A percentile compares a stretch with the other conserved stretches of the same genome.
Evolutionary conservation across 2,329 filamentous ascomycete species (phyloP).

Genomic region (Fusarium sp.): DNA sequence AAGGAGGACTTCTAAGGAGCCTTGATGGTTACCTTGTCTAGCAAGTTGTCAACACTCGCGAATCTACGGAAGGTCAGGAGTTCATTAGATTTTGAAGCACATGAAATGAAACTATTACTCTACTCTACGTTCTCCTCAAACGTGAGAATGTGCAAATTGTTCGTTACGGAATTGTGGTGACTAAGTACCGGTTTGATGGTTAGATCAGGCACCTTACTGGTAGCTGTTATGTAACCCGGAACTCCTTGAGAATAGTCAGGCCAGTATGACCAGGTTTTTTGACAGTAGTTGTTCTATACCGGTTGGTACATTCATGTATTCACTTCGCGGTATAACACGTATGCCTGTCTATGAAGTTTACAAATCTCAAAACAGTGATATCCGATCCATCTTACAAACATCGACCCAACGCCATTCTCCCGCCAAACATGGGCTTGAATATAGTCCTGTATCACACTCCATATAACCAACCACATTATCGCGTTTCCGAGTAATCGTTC

Average conservation of each 20-base stretch:
- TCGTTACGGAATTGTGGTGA: neutral
- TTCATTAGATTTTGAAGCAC: neutral
- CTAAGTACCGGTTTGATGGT: neutral
- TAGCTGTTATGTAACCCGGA: neutral
- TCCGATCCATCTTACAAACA: constrained; percentile 28
- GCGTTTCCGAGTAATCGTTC: constrained; percentile 81
- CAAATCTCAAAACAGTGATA: constrained; percentile 13
- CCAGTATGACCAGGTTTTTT: too few relatives aligned
- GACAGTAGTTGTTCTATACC: neutral
- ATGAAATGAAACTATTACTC: neutral
- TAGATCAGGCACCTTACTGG: neutral
- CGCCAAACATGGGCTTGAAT: constrained; percentile 13
- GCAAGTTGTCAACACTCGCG: neutral
- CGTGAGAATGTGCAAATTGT: neutral
- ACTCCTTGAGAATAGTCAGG: neutral
- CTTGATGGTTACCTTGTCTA: neutral
- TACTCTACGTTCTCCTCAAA: neutral
- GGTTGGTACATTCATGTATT: neutral
- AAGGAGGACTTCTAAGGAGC: constrained; percentile 27
- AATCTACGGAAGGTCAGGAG: neutral
- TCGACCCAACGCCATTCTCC: constrained; percentile 42
- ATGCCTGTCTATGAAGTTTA: constrained; percentile 10
- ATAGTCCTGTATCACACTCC: constrained; percentile 20
- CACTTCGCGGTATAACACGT: neutral
- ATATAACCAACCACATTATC: constrained; percentile 44